Evolutionary conservation across 1,284 basidiomycete genomes (phyloP), one percentile per base, ranked within the genome.

Genomic region (Athelia sp.): DNA sequence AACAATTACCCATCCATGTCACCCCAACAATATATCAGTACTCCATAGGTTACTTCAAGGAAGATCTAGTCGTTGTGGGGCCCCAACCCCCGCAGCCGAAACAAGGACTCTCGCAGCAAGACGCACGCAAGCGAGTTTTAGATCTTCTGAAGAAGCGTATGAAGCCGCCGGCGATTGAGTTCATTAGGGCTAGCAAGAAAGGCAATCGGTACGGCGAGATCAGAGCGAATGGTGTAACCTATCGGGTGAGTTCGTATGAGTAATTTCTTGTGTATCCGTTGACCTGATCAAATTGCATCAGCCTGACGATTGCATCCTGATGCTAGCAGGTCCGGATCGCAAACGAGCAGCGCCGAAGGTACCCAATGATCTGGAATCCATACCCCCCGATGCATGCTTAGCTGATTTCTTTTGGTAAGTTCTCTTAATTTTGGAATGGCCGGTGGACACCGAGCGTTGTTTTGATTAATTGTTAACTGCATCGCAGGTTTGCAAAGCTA

Each of bases 401-500:
- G 67, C 72, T 0, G 68, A 82, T 52, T 81, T 76, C 55, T 86
- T 85, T 57, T 87, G 84, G 84, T 85, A 59, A 29, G 26, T 6
- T 6, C 6, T 23, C 58, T 51, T 21, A 42, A 43, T 26, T 6
- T 40, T 32, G 15, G 4, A 29, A 29, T 6, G 26, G 13, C 26
- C n/a, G n/a, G n/a, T n/a, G n/a, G n/a, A 29, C 43, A 50, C 36
- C 50, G 44, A 14, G 40, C 21, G 49, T 11, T 29, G 26, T 6
- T 6, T 29, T 4, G 26, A 46, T n/a, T n/a, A n/a, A n/a, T n/a
- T n/a, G n/a, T n/a, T n/a, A n/a, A n/a, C n/a, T n/a, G n/a, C n/a
- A n/a, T n/a, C 35, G 23, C 48, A 89, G 87, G 84, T 86, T 89
- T 62, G 85, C 71, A 0, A 71, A 70, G 54, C 80, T 90, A 19